Evolutionary conservation across 129 eudicot genomes (phyloP), one percentile per base, ranked within the genome.

Genomic region (Mikania micrantha): DNA sequence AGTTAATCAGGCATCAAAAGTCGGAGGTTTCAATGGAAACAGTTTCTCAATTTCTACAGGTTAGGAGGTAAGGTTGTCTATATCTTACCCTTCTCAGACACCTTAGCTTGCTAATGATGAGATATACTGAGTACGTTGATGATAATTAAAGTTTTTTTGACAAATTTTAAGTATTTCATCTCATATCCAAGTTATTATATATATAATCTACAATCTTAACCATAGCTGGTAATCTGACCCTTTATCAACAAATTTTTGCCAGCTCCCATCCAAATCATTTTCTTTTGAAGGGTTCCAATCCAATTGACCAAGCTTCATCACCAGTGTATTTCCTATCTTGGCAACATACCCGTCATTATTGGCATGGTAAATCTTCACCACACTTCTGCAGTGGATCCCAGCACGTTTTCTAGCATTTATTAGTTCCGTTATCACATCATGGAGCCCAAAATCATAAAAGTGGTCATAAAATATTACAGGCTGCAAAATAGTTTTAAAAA

Each of bases 251-350:
- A 81, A 84, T 69, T 74, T 78, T 36, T 84, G 84, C 90, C 90
- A 84, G 66, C 66, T 84, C 48, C 90, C 90, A 66, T 84, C 85
- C 76, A 80, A 61, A 70, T 77, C 48, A 28, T 77, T 79, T 67
- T 81, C 86, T 32, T 84, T 84, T 12, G 85, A 78, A 56, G 90
- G 90, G 44, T 81, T 84, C 90, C 90, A 84, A 67, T 71, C 73
- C 11, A 84, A 74, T 16, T 78, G 79, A 12, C 90, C 90, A 71
- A 84, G 86, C 78, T 84, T 84, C 82, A 81, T 67, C 20, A 84
- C 81, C 34, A 84, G 75, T 6, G 79, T 61, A 36, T 81, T 86
- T 41, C 90, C 90, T 25, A 84, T 71, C 62, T 68, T 76, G 4
- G 86, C 86, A 47, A 82, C 86, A 67, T 84, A 81, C 27, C 90